Percentiles rank a stretch among this genome's conserved stretches.
Conservation (phyloP, 768 basidiomycete genomes). For the Mycena crocata region DNA sequence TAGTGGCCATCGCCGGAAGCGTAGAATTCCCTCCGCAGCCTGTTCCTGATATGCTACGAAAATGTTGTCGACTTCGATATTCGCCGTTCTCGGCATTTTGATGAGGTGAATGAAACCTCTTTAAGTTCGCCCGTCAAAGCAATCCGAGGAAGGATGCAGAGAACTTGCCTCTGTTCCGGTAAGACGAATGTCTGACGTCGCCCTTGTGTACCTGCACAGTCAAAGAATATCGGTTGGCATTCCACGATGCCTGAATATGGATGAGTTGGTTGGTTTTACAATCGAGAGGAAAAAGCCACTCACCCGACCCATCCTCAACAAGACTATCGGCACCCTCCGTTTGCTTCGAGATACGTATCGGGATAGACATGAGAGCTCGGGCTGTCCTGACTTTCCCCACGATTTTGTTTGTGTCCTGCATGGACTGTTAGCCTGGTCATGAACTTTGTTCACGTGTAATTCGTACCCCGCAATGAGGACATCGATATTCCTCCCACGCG, state of each 20-base stretch:
- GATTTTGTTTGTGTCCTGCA: slow-evolving; percentile 39
- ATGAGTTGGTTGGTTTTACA: neutral
- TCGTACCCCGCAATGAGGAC: slow-evolving; percentile 66
- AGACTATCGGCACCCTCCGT: slow-evolving; percentile 14
- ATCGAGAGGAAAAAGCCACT: slow-evolving; percentile 1
- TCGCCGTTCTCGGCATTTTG: slow-evolving; percentile 51
- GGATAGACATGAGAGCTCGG: slow-evolving; percentile 16
- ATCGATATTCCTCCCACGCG: slow-evolving; percentile 84
- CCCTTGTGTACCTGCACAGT: slow-evolving; percentile 10
- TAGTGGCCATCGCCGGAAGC: slow-evolving; percentile 80
- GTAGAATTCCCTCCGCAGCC: slow-evolving; percentile 64
- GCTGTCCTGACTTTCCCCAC: slow-evolving; percentile 46
- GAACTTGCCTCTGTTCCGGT: slow-evolving; percentile 56
- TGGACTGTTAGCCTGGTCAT: neutral
- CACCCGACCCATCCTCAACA: slow-evolving; percentile 41
- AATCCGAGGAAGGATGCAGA: slow-evolving; percentile 5
- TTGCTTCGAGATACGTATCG: slow-evolving; percentile 3
- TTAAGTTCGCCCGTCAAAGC: neutral
- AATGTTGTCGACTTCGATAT: slow-evolving; percentile 65
- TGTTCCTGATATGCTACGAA: slow-evolving; percentile 77
- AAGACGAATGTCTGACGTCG: slow-evolving; percentile 59
- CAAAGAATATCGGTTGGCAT: slow-evolving; percentile 32
- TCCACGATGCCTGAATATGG: slow-evolving; percentile 45
- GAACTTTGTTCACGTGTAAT: neutral
- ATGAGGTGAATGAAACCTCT: slow-evolving; percentile 78